Percentiles rank a stretch among this genome's conserved stretches.
These are phyloP conservation scores for Tetracentron sinense DNA, from an alignment of 164 flowering plant species.

Conservation along the genomic window DNA sequence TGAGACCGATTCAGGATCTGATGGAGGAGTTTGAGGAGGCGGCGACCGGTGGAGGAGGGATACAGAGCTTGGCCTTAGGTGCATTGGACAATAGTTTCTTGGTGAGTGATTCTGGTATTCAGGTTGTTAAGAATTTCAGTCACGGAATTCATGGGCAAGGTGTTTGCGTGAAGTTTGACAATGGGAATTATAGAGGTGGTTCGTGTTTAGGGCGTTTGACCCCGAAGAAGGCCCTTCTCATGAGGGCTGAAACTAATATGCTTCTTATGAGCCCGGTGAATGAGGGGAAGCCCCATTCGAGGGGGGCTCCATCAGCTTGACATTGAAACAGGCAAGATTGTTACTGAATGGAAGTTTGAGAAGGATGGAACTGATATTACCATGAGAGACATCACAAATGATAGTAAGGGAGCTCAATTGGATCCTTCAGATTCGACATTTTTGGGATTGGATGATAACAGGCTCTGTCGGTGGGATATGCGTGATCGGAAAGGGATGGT, in stretches of 20 bases:
- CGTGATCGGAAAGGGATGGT: slow-evolving; percentile 86
- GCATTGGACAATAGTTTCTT: slow-evolving; percentile 95
- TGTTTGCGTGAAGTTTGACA: slow-evolving; percentile 58
- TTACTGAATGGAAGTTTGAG: slow-evolving; percentile 79
- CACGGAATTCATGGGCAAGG: slow-evolving; percentile 98
- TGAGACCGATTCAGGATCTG: slow-evolving; percentile 46
- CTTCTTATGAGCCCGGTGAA: slow-evolving; percentile 71
- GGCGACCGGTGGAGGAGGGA: slow-evolving; percentile 67
- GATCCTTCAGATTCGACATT: slow-evolving; percentile 93
- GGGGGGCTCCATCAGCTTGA: slow-evolving; percentile 83
- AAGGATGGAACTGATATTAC: slow-evolving; percentile 81
- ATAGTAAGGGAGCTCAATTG: slow-evolving; percentile 77
- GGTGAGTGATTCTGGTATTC: slow-evolving; percentile 79
- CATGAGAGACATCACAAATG: slow-evolving; percentile 86
- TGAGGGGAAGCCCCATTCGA: slow-evolving; percentile 57
- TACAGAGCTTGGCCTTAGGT: slow-evolving; percentile 93
- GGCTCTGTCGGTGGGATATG: slow-evolving; percentile 98
- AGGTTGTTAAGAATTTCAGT: slow-evolving; percentile 85
- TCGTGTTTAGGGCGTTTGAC: slow-evolving; percentile 35
- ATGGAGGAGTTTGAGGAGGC: slow-evolving; percentile 90
- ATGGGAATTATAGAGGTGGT: slow-evolving; percentile 22
- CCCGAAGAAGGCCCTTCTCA: slow-evolving; percentile 73
- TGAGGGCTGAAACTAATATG: slow-evolving; percentile 94
- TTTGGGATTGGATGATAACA: slow-evolving; percentile 87
- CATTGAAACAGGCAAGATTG: slow-evolving; percentile 88